Percentiles rank a stretch among this genome's conserved stretches.
Evolutionary conservation across 768 basidiomycete genomes (phyloP).

Genomic region (Suillus hirtellus): DNA sequence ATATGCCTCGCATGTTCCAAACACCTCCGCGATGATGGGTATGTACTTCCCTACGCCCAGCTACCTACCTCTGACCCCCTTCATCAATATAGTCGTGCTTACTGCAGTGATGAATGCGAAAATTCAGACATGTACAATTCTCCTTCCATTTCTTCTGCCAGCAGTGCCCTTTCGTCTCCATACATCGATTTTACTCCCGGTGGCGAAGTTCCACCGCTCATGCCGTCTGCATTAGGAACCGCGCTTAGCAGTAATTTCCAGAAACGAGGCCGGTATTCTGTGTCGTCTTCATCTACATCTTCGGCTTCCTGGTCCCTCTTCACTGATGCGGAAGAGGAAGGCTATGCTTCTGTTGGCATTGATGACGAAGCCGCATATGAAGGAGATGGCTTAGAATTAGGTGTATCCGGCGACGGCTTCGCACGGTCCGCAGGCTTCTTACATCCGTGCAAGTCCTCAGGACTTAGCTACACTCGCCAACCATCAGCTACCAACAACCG

Average conservation of each 20-base stretch:
- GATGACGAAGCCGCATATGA: constrained; percentile 36
- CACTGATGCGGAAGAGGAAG: constrained; percentile 66
- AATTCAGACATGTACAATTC: constrained; percentile 57
- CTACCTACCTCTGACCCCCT: constrained; percentile 17
- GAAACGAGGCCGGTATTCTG: constrained; percentile 50
- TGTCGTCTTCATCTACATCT: constrained; percentile 64
- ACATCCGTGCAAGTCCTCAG: constrained; percentile 40
- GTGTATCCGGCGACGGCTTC: constrained; percentile 36
- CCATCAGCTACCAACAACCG: constrained; percentile 72
- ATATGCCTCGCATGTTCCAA: constrained; percentile 73
- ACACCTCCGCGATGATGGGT: constrained; percentile 64
- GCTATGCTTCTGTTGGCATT: constrained; percentile 28
- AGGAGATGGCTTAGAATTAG: constrained; percentile 38
- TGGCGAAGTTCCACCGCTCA: constrained; percentile 67
- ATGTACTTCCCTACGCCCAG: constrained; percentile 28
- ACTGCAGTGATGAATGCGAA: constrained; percentile 73
- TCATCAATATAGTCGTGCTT: constrained; percentile 49
- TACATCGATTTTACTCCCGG: constrained; percentile 52
- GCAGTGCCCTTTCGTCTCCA: constrained; percentile 71
- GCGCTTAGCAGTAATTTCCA: constrained; percentile 45
- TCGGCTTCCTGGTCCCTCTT: constrained; percentile 66
- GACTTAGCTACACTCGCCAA: constrained; percentile 64
- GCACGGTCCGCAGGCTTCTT: constrained; percentile 43
- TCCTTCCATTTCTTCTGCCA: constrained; percentile 63
- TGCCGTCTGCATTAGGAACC: constrained; percentile 56